A percentile compares a stretch with the other conserved stretches of the same genome.
These are phyloP conservation scores for Tylopilus plumbeoviolaceoides DNA, from an alignment of 768 basidiomycete species.

Conservation along the genomic window DNA sequence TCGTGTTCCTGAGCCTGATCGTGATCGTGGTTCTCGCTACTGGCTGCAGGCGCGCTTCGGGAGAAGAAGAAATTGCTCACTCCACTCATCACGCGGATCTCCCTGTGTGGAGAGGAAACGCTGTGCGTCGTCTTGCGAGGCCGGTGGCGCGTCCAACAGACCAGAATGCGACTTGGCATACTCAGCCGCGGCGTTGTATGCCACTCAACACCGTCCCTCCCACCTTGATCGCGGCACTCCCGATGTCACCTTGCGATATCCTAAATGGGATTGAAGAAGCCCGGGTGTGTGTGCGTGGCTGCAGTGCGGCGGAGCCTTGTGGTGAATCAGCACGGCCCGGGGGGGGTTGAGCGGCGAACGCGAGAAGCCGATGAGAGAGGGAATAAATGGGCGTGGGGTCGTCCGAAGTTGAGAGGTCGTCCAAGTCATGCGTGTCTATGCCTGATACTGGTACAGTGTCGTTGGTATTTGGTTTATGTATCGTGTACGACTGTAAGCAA, in stretches of 20 bases:
- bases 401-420: too few species aligned
- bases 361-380: constrained; percentile 54
- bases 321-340: constrained; percentile 23
- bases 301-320: constrained; percentile 14
- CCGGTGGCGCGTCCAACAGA: constrained; percentile 1
- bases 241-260: constrained; percentile 49
- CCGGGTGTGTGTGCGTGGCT: constrained; percentile 21
- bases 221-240: too few species aligned
- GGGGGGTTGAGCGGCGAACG: constrained; percentile 45
- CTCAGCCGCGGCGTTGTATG: constrained; percentile 45
- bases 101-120: constrained; percentile 19
- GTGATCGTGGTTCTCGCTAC: too few species aligned
- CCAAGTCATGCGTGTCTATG: too few species aligned
- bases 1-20: constrained; percentile 9
- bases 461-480: too few species aligned
- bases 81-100: constrained; percentile 26
- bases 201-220: too few species aligned
- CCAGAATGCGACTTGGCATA: constrained; percentile 36
- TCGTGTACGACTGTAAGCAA: too few species aligned
- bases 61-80: constrained; percentile 49
- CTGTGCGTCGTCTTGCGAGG: constrained; percentile 8
- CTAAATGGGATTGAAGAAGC: constrained; percentile 25
- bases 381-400: too few species aligned
- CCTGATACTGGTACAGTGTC: too few species aligned
- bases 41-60: constrained; percentile 38